Evolutionary conservation across 805 yeast genomes (phyloP).

Genomic region (Phaffomyces thermotolerans): DNA sequence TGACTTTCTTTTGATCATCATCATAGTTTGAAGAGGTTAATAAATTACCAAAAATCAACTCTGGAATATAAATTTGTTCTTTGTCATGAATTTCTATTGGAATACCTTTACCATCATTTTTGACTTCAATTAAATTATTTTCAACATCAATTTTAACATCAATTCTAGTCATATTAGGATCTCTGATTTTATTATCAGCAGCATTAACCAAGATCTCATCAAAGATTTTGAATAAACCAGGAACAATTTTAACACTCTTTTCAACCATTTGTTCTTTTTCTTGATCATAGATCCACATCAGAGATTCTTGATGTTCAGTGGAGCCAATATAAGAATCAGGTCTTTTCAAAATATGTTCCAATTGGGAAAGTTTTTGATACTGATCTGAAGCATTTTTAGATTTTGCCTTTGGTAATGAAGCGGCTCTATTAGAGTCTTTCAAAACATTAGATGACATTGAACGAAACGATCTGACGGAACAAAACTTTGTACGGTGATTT

Average conservation of each 20-base stretch:
- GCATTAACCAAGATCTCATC: conserved; percentile 97
- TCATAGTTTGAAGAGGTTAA: conserved; percentile 94
- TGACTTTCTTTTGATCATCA: conserved; percentile 89
- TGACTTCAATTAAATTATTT: conserved; percentile 65
- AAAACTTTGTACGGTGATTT: too few species aligned
- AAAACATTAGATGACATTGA: conserved; percentile 3
- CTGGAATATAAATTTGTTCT: conserved; percentile 91
- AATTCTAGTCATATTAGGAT: conserved; percentile 79
- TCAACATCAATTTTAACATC: conserved; percentile 79
- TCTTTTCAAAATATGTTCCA: conserved; percentile 92
- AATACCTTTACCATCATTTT: conserved; percentile 92
- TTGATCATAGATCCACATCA: conserved; percentile 81
- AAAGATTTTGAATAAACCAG: conserved; percentile 92
- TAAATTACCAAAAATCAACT: conserved; percentile 90
- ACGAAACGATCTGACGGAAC: too few species aligned
- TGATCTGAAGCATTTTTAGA: conserved; percentile 52
- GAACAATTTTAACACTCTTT: conserved; percentile 70
- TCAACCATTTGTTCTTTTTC: conserved; percentile 53
- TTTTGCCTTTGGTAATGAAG: conserved; percentile 3
- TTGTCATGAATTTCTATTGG: conserved; percentile 90
- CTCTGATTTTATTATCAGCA: conserved; percentile 96
- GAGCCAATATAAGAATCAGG: conserved; percentile 98
- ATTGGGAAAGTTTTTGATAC: conserved; percentile 89
- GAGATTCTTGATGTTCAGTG: conserved; percentile 69
- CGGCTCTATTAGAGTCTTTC: conserved; percentile 2